A percentile compares a stretch with the other conserved stretches of the same genome.
These are phyloP conservation scores for Botrytis porri DNA, from an alignment of 2,329 filamentous ascomycete species.

Conservation along the genomic window DNA sequence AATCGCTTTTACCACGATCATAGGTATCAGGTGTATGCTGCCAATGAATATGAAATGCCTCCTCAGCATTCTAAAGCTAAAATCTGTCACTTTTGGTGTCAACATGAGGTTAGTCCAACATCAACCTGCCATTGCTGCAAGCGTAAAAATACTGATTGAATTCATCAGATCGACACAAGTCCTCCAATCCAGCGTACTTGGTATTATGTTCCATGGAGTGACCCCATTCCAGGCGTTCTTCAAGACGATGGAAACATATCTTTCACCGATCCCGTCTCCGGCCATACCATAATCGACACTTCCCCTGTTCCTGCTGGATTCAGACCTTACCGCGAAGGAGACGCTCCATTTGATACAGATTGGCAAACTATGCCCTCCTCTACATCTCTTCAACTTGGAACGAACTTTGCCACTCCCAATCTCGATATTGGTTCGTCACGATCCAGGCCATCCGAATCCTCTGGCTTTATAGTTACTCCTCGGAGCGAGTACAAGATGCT, in stretches of 20 bases:
- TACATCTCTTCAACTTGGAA: neutral
- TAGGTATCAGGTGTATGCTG: neutral
- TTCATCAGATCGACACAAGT: neutral
- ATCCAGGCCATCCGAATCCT: neutral
- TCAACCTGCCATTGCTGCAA: too few species aligned
- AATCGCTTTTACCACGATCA: neutral
- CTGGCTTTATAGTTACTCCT: neutral
- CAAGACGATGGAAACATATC: neutral
- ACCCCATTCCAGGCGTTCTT: neutral
- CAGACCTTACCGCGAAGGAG: neutral
- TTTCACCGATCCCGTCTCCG: neutral
- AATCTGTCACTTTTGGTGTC: conserved; percentile 8
- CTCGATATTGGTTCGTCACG: neutral
- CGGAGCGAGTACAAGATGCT: neutral
- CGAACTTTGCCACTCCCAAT: neutral
- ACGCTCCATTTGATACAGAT: too few species aligned
- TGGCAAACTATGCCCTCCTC: neutral
- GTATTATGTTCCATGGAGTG: neutral
- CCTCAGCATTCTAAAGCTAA: neutral
- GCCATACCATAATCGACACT: neutral
- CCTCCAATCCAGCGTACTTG: neutral
- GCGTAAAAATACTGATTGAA: neutral
- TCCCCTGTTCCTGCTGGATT: neutral
- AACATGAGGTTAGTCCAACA: neutral
- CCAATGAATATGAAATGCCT: neutral